phyloP scores from a whole-genome alignment of 106 monocot species.

The Platanthera zijinensis region DNA sequence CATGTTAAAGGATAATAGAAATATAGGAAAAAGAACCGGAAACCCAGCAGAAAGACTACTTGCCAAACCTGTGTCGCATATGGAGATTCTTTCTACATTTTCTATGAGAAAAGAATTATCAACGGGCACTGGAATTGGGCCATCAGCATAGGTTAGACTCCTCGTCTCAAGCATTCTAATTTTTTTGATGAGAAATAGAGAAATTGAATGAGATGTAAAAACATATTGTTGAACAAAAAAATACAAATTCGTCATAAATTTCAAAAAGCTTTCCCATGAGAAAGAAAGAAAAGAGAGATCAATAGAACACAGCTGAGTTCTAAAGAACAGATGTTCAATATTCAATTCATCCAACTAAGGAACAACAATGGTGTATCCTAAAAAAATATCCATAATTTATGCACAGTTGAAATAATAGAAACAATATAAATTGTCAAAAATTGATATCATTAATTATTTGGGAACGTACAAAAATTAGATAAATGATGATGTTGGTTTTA shows the following conservation, averaged over 20 bases:
- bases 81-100: constrained; percentile 64
- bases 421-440: not conserved
- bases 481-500: too few species aligned
- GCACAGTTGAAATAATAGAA: not conserved
- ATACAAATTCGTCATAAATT: not conserved
- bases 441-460: not conserved
- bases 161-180: constrained; percentile 88
- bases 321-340: not conserved
- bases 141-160: constrained; percentile 84
- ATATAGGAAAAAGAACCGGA: not conserved
- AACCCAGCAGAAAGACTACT: not conserved
- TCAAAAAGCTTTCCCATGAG: too few species aligned
- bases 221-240: not conserved
- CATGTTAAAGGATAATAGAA: not conserved
- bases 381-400: not conserved
- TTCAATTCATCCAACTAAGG: not conserved
- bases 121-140: constrained; percentile 72
- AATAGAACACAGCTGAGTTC: not conserved
- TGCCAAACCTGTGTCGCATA: constrained; percentile 77
- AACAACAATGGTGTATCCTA: not conserved
- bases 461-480: too few species aligned
- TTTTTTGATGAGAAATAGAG: constrained; percentile 1
- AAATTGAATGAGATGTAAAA: not conserved
- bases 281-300: not conserved
- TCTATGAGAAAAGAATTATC: constrained; percentile 79